These are phyloP conservation scores for Nyctanthes arbortristis DNA, from an alignment of 257 asterid genomes.

Conservation along the genomic window DNA sequence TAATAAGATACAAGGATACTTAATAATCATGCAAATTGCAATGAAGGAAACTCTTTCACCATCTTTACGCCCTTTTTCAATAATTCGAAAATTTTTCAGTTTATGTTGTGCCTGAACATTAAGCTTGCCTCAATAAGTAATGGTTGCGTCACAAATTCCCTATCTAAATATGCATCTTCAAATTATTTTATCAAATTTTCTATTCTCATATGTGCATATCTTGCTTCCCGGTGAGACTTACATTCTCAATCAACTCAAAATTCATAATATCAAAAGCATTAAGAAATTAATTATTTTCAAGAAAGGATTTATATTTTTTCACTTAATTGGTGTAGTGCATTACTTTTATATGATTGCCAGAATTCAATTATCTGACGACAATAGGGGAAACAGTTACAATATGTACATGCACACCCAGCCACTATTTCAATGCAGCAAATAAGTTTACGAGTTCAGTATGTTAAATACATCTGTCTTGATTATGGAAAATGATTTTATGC, in stretches of 20 bases:
- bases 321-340: neutral
- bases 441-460: neutral
- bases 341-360: neutral
- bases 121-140: constrained; percentile 13
- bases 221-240: too few species aligned
- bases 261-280: too few species aligned
- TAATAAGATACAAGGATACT: neutral
- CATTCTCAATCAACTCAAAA: too few species aligned
- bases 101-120: constrained; percentile 15
- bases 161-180: constrained; percentile 18
- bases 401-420: neutral
- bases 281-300: neutral
- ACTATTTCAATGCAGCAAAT: constrained; percentile 3
- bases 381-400: constrained; percentile 1
- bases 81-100: neutral
- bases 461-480: constrained; percentile 6
- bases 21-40: neutral
- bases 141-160: neutral
- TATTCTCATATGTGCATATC: too few species aligned
- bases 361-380: neutral
- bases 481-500: constrained; percentile 23
- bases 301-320: too few species aligned
- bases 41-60: constrained; percentile 21
- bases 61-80: neutral
- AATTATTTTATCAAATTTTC: constrained; percentile 8